phyloP scores from a whole-genome alignment of 2,329 filamentous ascomycete genomes.

The Alternaria sp. region DNA sequence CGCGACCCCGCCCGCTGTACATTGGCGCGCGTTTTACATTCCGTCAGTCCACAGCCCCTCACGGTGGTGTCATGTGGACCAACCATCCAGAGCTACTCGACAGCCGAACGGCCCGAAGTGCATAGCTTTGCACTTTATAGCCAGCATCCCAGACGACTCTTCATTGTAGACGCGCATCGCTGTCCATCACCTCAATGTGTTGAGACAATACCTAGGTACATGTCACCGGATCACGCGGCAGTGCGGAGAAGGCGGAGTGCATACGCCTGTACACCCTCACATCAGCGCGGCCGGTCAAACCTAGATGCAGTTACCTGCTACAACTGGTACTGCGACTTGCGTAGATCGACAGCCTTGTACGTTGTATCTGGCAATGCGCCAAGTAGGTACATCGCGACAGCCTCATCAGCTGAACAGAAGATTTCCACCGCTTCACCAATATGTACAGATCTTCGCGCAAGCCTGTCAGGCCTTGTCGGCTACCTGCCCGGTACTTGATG shows the following conservation, averaged over 20 bases:
- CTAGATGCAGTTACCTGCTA: neutral
- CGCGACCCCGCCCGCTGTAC: neutral
- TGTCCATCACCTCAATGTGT: neutral
- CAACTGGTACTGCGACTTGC: neutral
- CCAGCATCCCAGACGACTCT: neutral
- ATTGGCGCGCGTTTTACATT: neutral
- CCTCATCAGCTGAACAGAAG: neutral
- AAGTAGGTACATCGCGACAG: neutral
- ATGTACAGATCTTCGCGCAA: neutral
- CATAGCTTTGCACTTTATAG: neutral
- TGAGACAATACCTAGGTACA: neutral
- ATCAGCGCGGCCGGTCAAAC: neutral
- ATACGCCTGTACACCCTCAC: neutral
- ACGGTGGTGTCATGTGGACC: slow-evolving; percentile 3
- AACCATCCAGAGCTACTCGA: neutral
- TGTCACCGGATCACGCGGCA: neutral
- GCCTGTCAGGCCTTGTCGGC: neutral
- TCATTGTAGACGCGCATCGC: neutral
- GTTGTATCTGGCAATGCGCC: neutral
- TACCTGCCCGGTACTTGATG: neutral
- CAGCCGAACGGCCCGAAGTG: slow-evolving; percentile 1
- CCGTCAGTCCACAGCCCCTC: neutral
- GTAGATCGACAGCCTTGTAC: neutral
- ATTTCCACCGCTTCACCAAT: neutral
- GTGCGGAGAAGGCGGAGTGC: neutral